A percentile compares a stretch with the other conserved stretches of the same genome.
phyloP scores from a whole-genome alignment of 805 yeast genomes.

The Candida manassasensis region DNA sequence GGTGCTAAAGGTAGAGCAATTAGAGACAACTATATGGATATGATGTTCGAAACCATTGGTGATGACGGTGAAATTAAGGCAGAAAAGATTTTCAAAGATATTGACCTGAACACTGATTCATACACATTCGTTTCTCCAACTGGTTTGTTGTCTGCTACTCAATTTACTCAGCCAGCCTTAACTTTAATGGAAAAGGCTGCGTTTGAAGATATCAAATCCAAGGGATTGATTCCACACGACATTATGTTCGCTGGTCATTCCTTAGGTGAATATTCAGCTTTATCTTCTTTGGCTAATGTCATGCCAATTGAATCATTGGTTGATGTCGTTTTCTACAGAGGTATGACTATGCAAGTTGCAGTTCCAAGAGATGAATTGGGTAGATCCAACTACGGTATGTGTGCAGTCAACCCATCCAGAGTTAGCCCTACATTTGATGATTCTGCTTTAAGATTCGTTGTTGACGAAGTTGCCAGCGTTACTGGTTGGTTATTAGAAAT shows the following conservation, averaged over 20 bases:
- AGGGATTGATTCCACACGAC: constrained; percentile 91
- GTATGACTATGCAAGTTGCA: constrained; percentile 99
- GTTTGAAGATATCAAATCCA: constrained; percentile 93
- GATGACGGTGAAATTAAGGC: constrained; percentile 78
- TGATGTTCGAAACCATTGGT: constrained; percentile 95
- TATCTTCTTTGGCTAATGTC: constrained; percentile 94
- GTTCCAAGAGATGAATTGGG: constrained; percentile 96
- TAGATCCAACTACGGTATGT: constrained; percentile 98
- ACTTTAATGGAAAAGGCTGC: constrained; percentile 99
- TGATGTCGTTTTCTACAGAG: constrained; percentile 98
- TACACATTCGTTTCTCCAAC: constrained; percentile 88
- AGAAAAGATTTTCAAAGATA: constrained; percentile 93
- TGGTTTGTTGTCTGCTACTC: constrained; percentile 96
- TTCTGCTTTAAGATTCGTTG: constrained; percentile 91
- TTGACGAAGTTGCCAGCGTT: constrained; percentile 75
- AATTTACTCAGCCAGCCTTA: constrained; percentile 98
- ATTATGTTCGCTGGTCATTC: constrained; percentile 99
- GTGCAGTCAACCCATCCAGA: constrained; percentile 96
- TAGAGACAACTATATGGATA: constrained; percentile 88
- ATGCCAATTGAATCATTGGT: constrained; percentile 98
- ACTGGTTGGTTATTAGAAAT: constrained; percentile 95
- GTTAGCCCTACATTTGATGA: constrained; percentile 84
- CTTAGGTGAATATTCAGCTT: constrained; percentile 96
- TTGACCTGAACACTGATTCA: constrained; percentile 74
- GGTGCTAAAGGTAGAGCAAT: constrained; percentile 96